phyloP scores from a whole-genome alignment of 495 filamentous ascomycete genomes.

The Penicillium salamii region DNA sequence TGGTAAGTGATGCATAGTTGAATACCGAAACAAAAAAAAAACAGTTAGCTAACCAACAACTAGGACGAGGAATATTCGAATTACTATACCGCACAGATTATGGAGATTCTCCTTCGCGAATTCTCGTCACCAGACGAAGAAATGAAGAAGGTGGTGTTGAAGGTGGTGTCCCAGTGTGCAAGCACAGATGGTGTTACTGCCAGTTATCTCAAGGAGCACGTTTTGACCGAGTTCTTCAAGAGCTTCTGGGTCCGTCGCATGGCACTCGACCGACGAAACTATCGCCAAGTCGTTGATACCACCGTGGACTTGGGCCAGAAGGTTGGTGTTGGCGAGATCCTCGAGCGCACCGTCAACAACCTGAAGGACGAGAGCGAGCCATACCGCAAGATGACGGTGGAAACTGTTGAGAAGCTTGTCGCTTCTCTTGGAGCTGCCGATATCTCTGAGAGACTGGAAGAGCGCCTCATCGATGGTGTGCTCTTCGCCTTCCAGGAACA shows the following conservation, averaged over 20 bases:
- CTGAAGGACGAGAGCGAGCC: conserved; percentile 98
- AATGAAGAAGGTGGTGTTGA: conserved; percentile 99
- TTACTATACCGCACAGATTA: conserved; percentile 97
- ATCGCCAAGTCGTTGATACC: conserved; percentile 95
- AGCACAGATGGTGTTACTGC: conserved; percentile 93
- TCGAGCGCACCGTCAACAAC: conserved; percentile 89
- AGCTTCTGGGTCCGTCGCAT: conserved; percentile 97
- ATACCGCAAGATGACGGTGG: conserved; percentile 98
- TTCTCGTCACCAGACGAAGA: conserved; percentile 97
- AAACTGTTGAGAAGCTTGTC: conserved; percentile 94
- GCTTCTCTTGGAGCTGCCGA: conserved; percentile 90
- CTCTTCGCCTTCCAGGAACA: conserved; percentile 98
- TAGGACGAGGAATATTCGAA: conserved; percentile 95
- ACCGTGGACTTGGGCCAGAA: conserved; percentile 98
- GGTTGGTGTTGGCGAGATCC: conserved; percentile 91
- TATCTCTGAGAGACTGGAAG: conserved; percentile 87
- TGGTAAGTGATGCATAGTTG: conserved; percentile 39
- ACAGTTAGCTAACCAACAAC: too few relatives aligned
- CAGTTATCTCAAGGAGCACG: conserved; percentile 89
- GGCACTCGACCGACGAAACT: conserved; percentile 95
- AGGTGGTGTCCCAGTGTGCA: conserved; percentile 96
- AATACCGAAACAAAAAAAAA: too few relatives aligned
- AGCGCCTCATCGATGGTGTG: conserved; percentile 93
- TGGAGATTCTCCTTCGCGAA: conserved; percentile 96
- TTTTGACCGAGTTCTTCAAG: conserved; percentile 96